These are phyloP conservation scores for Globisporangium uncinulatum DNA, from an alignment of 352 stramenopile species.

Conservation along the genomic window DNA sequence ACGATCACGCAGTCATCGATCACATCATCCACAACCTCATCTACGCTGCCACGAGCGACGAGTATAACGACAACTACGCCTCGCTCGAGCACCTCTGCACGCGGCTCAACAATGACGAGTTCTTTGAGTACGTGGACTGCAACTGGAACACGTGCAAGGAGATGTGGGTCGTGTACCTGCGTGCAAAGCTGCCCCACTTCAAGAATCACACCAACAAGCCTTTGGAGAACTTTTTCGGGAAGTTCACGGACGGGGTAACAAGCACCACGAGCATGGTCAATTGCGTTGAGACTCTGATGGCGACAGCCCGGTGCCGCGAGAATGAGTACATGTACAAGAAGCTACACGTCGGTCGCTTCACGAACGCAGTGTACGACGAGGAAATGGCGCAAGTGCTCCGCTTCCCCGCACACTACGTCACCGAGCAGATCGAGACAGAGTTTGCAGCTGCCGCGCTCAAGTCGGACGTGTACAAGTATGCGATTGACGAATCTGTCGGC, in stretches of 20 bases:
- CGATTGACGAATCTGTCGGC: too few relatives aligned
- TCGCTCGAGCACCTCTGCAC: background rate
- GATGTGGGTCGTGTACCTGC: background rate
- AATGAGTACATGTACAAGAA: background rate
- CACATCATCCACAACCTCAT: slow-evolving; percentile 7
- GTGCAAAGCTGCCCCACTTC: background rate
- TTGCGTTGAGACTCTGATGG: background rate
- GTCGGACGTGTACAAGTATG: background rate
- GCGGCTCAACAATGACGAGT: background rate
- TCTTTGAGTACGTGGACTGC: background rate
- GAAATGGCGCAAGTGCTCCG: background rate
- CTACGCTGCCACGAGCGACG: background rate
- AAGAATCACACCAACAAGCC: background rate
- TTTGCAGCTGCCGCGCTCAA: background rate
- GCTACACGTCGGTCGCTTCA: background rate
- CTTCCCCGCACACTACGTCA: background rate
- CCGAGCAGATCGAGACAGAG: background rate
- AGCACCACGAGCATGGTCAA: background rate
- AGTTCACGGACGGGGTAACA: background rate
- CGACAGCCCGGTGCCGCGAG: background rate
- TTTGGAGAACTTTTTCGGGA: background rate
- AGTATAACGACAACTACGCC: slow-evolving; percentile 6
- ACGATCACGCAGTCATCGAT: too few relatives aligned
- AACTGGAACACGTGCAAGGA: background rate
- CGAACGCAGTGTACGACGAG: background rate